Base-by-base conservation (phyloP, 202 grass and related monocot genomes). In the Elaeis oleifera region DNA sequence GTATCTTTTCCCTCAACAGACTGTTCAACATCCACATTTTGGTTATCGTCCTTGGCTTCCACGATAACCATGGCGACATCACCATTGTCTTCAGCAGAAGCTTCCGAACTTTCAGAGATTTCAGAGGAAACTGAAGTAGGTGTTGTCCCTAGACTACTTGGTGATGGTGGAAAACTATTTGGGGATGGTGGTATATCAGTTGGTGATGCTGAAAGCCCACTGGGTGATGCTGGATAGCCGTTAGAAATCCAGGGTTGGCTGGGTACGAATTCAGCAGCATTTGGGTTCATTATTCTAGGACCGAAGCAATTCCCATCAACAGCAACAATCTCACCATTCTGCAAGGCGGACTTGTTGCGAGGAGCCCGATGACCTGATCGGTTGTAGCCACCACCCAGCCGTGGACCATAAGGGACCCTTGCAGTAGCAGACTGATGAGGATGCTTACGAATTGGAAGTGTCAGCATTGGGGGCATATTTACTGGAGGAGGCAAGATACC, bases 371-470 rank as follows among this genome's bases (percentile, higher is more conserved):
- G 79, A 64, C 87, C 92, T 50, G 84, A 74, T 69, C 81, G 86
- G 64, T 96, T 96, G 77, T 89, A 91, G 23, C 87, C 92, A 25
- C 92, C 87, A 56, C 84, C 84, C 49, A 97, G 78, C 70, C 92
- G 82, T 69, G 92, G 92, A 63, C 92, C 92, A 24, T 97, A 97
- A 77, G 92, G 92, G 17, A 97, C 84, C 66, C 92, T 97, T 67
- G 92, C 68, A 8, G 92, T 91, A 57, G 92, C 92, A 81, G 87
- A 97, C 59, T 97, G 87, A 71, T 97, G 87, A 69, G 82, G 87
- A 63, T 91, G 87, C 74, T 91, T 97, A 71, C 88, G 87, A 17
- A 91, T 59, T 76, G 87, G 84, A 68, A 97, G 74, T 21, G 79
- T 82, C 68, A 97, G 56, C 77, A 91, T 91, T 21, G 87, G 92